A percentile compares a stretch with the other conserved stretches of the same genome.
These are phyloP conservation scores for Thelonectria olida DNA, from an alignment of 2,329 filamentous ascomycete species.

Conservation along the genomic window DNA sequence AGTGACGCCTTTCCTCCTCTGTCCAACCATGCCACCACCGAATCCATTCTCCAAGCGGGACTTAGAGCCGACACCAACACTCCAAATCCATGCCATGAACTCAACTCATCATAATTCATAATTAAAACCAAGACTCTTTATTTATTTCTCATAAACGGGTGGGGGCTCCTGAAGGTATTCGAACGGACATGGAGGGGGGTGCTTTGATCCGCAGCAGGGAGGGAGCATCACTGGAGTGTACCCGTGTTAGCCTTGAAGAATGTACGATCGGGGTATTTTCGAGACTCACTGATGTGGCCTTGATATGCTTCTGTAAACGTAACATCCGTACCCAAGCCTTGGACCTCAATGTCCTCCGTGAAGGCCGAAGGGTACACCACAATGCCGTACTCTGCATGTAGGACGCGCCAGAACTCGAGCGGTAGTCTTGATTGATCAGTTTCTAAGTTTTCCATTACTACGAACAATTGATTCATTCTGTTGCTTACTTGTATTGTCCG, in stretches of 20 bases:
- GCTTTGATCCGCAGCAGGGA: slow-evolving; percentile 36
- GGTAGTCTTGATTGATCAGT: slow-evolving; percentile 40
- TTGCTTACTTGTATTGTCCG: slow-evolving; percentile 47
- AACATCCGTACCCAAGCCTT: slow-evolving; percentile 44
- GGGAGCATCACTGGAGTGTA: slow-evolving; percentile 47
- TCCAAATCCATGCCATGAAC: not conserved
- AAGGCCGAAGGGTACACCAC: slow-evolving; percentile 52
- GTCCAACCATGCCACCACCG: not conserved
- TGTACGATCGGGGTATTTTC: not conserved
- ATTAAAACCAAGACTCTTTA: slow-evolving; percentile 3
- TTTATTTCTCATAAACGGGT: slow-evolving; percentile 45
- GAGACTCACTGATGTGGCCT: slow-evolving; percentile 48
- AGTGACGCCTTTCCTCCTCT: not conserved
- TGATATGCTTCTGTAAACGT: slow-evolving; percentile 51
- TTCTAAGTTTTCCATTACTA: not conserved
- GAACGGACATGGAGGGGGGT: slow-evolving; percentile 49
- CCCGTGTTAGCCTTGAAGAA: slow-evolving; percentile 19
- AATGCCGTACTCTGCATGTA: slow-evolving; percentile 51
- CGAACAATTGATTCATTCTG: not conserved
- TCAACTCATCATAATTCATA: not conserved
- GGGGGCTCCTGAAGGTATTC: slow-evolving; percentile 50
- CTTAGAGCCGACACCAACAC: not conserved
- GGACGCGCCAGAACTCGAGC: slow-evolving; percentile 49
- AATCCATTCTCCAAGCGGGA: not conserved
- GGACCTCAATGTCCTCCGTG: slow-evolving; percentile 46